Conservation (phyloP, 352 stramenopile species). For the Thalassiosira oceanica region DNA sequence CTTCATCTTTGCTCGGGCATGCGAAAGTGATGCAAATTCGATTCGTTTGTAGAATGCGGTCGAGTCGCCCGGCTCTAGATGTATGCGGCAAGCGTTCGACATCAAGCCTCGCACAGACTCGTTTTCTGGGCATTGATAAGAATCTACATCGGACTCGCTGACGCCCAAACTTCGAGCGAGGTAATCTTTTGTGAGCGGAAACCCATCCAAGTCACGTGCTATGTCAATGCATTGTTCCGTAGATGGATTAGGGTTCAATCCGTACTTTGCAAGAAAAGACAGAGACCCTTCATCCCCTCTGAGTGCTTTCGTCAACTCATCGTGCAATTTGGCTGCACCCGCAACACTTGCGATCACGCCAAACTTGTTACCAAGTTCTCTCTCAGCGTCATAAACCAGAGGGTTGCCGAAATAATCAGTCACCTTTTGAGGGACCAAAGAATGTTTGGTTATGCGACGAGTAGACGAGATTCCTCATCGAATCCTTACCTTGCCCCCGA, state of each 20-base stretch:
- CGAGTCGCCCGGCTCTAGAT: constrained; percentile 35
- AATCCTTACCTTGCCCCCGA: constrained; percentile 31
- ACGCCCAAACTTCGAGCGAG: constrained; percentile 29
- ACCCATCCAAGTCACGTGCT: constrained; percentile 46
- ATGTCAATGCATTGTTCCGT: constrained; percentile 54
- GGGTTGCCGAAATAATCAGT: constrained; percentile 63
- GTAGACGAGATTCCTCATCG: too few relatives aligned
- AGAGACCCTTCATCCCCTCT: constrained; percentile 33
- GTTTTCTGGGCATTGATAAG: constrained; percentile 44
- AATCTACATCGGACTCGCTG: constrained; percentile 8
- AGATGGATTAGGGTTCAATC: background rate
- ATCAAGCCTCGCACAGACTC: constrained; percentile 66
- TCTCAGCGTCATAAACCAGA: constrained; percentile 42
- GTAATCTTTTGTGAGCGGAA: constrained; percentile 34
- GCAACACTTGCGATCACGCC: constrained; percentile 46
- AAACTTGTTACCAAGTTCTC: constrained; percentile 44
- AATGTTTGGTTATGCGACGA: too few relatives aligned
- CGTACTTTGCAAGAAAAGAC: constrained; percentile 35
- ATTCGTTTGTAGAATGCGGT: constrained; percentile 75
- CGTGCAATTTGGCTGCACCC: constrained; percentile 31
- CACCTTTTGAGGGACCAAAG: too few relatives aligned
- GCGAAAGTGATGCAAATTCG: constrained; percentile 52
- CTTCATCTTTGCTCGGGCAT: constrained; percentile 53
- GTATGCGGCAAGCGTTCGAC: constrained; percentile 54
- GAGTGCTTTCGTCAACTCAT: constrained; percentile 35